Conservation (phyloP, 2,329 filamentous ascomycete species). For the Nemania sp. region DNA sequence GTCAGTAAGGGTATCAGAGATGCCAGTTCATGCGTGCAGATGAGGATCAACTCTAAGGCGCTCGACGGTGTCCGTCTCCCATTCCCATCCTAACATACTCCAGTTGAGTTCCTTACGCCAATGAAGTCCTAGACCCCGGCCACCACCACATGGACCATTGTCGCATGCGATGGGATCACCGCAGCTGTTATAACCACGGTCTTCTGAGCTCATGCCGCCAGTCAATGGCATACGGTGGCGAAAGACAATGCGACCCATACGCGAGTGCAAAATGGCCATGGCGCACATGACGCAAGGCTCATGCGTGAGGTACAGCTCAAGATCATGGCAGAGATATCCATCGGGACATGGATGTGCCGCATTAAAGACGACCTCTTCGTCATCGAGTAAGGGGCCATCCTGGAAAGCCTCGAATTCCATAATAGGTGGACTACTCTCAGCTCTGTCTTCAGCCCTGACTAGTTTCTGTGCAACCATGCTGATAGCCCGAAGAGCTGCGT, state of each 20-base stretch:
- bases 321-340: constrained; percentile 90
- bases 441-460: constrained; percentile 57
- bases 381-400: constrained; percentile 67
- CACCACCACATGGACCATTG: constrained; percentile 47
- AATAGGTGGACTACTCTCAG: constrained; percentile 42
- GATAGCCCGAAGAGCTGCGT: constrained; percentile 77
- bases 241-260: constrained; percentile 86
- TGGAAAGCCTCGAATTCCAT: constrained; percentile 66
- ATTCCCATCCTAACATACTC: constrained; percentile 83
- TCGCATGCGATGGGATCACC: constrained; percentile 34
- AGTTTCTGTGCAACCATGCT: constrained; percentile 77
- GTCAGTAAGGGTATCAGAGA: constrained; percentile 39
- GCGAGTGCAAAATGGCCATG: constrained; percentile 93
- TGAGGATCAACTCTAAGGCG: constrained; percentile 49
- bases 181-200: constrained; percentile 54
- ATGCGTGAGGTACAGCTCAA: constrained; percentile 93
- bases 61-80: constrained; percentile 54
- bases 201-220: constrained; percentile 81
- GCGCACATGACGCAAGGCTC: constrained; percentile 97
- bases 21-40: constrained; percentile 50
- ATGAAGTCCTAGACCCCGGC: constrained; percentile 67
- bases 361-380: constrained; percentile 66
- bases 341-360: constrained; percentile 69
- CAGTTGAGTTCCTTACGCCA: constrained; percentile 82
- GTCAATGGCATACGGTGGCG: constrained; percentile 76